phyloP scores from a whole-genome alignment of 495 filamentous ascomycete species.

The Penicillium verhagenii region DNA sequence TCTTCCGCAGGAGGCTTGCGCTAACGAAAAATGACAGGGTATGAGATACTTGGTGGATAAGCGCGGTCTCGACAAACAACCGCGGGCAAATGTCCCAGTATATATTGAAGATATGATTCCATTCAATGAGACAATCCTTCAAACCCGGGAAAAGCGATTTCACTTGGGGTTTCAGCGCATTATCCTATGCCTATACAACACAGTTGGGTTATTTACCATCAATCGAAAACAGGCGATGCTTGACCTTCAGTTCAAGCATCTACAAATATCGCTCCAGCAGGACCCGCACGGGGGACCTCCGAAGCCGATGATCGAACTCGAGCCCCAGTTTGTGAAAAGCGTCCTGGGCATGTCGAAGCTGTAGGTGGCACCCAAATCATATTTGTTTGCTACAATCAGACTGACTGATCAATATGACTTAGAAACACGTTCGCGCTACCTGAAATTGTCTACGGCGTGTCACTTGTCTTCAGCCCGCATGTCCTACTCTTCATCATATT shows the following conservation, averaged over 20 bases:
- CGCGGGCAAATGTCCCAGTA: constrained; percentile 15
- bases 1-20: too few relatives aligned
- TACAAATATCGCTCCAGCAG: constrained; percentile 22
- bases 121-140: constrained; percentile 24
- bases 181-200: constrained; percentile 18
- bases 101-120: constrained; percentile 24
- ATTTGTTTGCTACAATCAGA: too few relatives aligned
- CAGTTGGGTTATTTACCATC: constrained; percentile 19
- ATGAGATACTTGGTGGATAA: constrained; percentile 19
- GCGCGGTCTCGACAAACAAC: constrained; percentile 11
- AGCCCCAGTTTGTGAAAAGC: too few relatives aligned
- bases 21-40: constrained; percentile 21
- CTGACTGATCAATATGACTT: too few relatives aligned
- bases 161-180: constrained; percentile 22
- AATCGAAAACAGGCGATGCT: constrained; percentile 18
- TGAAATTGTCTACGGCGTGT: constrained; percentile 14
- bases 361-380: too few relatives aligned
- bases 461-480: constrained; percentile 18
- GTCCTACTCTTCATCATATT: constrained; percentile 18
- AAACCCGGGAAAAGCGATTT: constrained; percentile 22
- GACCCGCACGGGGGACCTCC: constrained; percentile 15
- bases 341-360: too few relatives aligned
- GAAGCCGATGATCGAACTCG: too few relatives aligned
- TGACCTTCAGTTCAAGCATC: constrained; percentile 23
- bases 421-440: constrained; percentile 16